Evolutionary conservation across 768 basidiomycete species (phyloP).

Genomic region (Russula sp.): DNA sequence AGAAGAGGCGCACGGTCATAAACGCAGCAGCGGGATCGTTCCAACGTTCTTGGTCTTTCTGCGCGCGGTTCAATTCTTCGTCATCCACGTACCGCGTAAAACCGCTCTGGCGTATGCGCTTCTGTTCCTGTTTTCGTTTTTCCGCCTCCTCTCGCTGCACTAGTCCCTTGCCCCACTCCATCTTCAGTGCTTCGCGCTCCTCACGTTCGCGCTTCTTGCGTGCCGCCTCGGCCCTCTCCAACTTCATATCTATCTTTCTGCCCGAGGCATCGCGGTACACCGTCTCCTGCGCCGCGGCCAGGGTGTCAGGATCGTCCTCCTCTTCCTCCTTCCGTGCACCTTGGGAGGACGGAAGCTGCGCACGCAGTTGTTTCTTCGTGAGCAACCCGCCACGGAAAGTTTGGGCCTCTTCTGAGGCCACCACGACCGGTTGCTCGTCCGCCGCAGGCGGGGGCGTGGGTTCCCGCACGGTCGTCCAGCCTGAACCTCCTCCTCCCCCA

Average conservation of each 20-base stretch:
- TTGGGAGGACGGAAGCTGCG: constrained; percentile 41
- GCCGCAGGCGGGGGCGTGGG: constrained; percentile 44
- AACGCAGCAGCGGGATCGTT: constrained; percentile 98
- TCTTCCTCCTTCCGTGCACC: constrained; percentile 28
- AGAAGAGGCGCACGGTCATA: constrained; percentile 57
- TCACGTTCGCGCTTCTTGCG: constrained; percentile 71
- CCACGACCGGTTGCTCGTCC: constrained; percentile 63
- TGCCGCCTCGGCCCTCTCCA: constrained; percentile 78
- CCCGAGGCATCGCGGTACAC: constrained; percentile 90
- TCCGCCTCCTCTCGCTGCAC: constrained; percentile 82
- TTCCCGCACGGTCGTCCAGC: constrained; percentile 63
- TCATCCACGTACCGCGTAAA: constrained; percentile 83
- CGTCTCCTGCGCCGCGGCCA: constrained; percentile 72
- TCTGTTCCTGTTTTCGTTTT: constrained; percentile 53
- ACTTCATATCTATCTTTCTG: constrained; percentile 81
- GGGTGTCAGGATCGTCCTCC: constrained; percentile 45
- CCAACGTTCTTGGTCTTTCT: constrained; percentile 79
- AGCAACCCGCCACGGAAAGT: constrained; percentile 71
- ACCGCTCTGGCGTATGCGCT: constrained; percentile 54
- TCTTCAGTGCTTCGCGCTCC: constrained; percentile 82
- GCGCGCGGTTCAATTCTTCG: constrained; percentile 73
- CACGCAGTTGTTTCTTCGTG: constrained; percentile 66
- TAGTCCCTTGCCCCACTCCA: constrained; percentile 98
- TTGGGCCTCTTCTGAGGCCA: constrained; percentile 33
- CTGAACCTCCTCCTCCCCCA: constrained; percentile 35